phyloP scores from a whole-genome alignment of 2,329 filamentous ascomycete species.

The Xylaria sp. region DNA sequence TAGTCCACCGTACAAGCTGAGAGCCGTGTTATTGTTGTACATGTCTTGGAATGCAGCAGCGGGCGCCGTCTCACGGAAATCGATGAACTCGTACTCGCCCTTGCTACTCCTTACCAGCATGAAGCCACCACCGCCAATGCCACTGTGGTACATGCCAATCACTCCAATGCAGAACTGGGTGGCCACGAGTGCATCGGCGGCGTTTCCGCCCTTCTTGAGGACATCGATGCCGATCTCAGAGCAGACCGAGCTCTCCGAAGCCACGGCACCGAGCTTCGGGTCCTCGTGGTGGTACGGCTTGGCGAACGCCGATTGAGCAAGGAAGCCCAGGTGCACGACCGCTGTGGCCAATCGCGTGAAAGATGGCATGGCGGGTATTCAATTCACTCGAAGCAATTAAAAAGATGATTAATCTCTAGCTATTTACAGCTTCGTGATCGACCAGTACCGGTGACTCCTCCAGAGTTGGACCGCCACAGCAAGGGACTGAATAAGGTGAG shows the following conservation, averaged over 20 bases:
- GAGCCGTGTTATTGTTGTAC: conserved; percentile 75
- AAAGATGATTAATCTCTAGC: not conserved
- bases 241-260: conserved; percentile 76
- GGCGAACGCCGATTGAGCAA: conserved; percentile 38
- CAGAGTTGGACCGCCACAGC: conserved; percentile 16
- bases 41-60: conserved; percentile 82
- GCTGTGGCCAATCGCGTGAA: conserved; percentile 39
- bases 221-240: conserved; percentile 75
- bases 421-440: conserved; percentile 5
- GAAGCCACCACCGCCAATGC: conserved; percentile 92
- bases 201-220: conserved; percentile 71
- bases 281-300: conserved; percentile 30
- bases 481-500: conserved; percentile 10
- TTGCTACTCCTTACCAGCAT: conserved; percentile 79
- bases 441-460: not conserved
- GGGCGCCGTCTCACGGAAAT: conserved; percentile 87
- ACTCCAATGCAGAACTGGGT: conserved; percentile 81
- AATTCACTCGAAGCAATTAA: conserved; percentile 7
- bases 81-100: conserved; percentile 83
- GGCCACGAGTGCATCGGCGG: conserved; percentile 79
- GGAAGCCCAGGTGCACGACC: conserved; percentile 41
- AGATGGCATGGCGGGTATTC: conserved; percentile 41
- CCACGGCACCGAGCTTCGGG: conserved; percentile 68
- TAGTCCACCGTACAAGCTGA: conserved; percentile 75
- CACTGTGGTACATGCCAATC: conserved; percentile 80